Conservation (phyloP, 2,329 filamentous ascomycete species). For the Aspergillus thermomutatus region DNA sequence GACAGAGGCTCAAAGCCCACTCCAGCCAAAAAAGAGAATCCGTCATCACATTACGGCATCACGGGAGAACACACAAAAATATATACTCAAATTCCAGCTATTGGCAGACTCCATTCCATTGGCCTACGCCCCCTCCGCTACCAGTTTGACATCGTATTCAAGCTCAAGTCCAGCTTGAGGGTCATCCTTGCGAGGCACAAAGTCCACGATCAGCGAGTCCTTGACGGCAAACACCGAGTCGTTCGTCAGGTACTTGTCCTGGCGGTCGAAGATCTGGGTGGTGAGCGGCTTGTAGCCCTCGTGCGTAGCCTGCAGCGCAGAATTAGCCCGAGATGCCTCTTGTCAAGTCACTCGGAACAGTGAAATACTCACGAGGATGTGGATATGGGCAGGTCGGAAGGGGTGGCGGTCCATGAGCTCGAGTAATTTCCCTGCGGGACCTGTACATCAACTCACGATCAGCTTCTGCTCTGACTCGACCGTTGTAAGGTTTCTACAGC, state of each 20-base stretch:
- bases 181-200: constrained; percentile 50
- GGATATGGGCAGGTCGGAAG: constrained; percentile 62
- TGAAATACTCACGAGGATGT: constrained; percentile 50
- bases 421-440: constrained; percentile 57
- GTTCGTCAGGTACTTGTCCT: constrained; percentile 60
- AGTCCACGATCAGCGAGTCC: constrained; percentile 57
- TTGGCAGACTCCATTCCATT: neutral
- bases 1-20: too few species aligned
- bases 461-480: too few species aligned
- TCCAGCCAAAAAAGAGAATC: neutral
- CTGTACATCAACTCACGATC: constrained; percentile 21
- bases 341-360: neutral
- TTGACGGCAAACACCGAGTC: constrained; percentile 61
- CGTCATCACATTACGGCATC: constrained; percentile 1
- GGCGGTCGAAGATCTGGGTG: constrained; percentile 72
- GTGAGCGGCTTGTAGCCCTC: constrained; percentile 65
- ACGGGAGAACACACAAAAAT: neutral
- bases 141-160: constrained; percentile 50
- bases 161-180: constrained; percentile 53
- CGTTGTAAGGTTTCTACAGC: neutral
- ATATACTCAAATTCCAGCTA: neutral
- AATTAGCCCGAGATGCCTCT: neutral
- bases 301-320: constrained; percentile 45
- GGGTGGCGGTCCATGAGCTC: constrained; percentile 59
- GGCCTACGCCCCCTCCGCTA: constrained; percentile 13